Evolutionary conservation across 495 filamentous ascomycete species (phyloP).

Genomic region (Cairneyella variabilis): DNA sequence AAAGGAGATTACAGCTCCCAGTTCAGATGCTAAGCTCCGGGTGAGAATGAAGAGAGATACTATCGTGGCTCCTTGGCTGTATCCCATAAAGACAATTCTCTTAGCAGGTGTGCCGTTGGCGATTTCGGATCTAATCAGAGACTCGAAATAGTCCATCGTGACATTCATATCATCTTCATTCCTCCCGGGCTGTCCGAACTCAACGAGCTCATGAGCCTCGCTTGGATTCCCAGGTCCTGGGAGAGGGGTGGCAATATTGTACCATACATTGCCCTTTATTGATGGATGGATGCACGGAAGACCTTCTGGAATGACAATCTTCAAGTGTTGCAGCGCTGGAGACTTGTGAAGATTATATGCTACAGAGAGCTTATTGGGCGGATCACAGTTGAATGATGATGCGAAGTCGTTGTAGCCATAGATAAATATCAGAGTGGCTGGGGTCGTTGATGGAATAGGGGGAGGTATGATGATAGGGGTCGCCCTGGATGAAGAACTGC

Average conservation of each 20-base stretch:
- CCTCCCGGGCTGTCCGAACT: background rate
- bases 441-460: background rate
- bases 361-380: conserved; percentile 1
- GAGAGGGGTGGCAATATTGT: conserved; percentile 9
- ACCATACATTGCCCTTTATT: conserved; percentile 7
- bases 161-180: conserved; percentile 15
- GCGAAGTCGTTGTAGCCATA: conserved; percentile 9
- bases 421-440: conserved; percentile 17
- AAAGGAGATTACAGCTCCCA: conserved; percentile 8
- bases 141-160: conserved; percentile 9
- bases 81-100: conserved; percentile 9
- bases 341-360: conserved; percentile 10
- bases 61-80: conserved; percentile 15
- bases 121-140: conserved; percentile 6
- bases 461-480: conserved; percentile 1
- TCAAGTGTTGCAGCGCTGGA: conserved; percentile 10
- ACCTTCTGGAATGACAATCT: conserved; percentile 9
- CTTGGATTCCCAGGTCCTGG: conserved; percentile 1
- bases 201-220: background rate
- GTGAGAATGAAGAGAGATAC: conserved; percentile 6
- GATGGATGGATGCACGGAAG: conserved; percentile 7
- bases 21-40: background rate
- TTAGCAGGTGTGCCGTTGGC: background rate
- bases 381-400: conserved; percentile 3
- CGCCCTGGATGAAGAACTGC: background rate